phyloP scores from a whole-genome alignment of 306 rosid genomes.

The Ormosia emarginata region DNA sequence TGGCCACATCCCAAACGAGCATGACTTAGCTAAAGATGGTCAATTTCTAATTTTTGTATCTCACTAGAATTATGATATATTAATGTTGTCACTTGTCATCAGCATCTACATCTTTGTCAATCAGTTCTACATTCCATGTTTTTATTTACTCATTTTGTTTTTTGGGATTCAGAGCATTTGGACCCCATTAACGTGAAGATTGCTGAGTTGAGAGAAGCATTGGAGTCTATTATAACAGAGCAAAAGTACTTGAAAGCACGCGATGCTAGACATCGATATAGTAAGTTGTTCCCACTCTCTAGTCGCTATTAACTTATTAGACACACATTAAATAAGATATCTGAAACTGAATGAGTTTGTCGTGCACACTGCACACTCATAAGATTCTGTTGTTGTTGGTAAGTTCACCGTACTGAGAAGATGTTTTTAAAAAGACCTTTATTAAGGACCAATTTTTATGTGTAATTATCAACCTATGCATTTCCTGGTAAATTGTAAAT shows the following conservation, averaged over 20 bases:
- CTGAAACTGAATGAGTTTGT: background rate
- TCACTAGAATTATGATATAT: background rate
- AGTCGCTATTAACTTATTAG: background rate
- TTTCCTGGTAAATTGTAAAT: background rate
- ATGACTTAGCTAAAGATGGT: constrained; percentile 86
- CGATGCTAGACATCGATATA: constrained; percentile 77
- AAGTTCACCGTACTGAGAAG: background rate
- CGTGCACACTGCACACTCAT: background rate
- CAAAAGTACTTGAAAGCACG: constrained; percentile 91
- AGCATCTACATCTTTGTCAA: too few species aligned
- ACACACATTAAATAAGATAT: background rate
- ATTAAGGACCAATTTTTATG: background rate
- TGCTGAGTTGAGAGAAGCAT: constrained; percentile 85
- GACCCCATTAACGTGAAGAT: constrained; percentile 88
- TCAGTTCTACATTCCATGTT: background rate
- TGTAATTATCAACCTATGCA: background rate
- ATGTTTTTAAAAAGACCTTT: too few species aligned
- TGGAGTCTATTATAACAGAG: constrained; percentile 74
- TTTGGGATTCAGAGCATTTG: constrained; percentile 59
- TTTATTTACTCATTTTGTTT: background rate
- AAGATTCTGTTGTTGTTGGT: background rate
- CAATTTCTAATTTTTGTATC: background rate
- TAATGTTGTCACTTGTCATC: background rate
- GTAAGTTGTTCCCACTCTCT: constrained; percentile 46
- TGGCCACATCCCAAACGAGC: constrained; percentile 87